Evolutionary conservation across 1,284 basidiomycete species (phyloP).

Genomic region (Cerrena zonata): DNA sequence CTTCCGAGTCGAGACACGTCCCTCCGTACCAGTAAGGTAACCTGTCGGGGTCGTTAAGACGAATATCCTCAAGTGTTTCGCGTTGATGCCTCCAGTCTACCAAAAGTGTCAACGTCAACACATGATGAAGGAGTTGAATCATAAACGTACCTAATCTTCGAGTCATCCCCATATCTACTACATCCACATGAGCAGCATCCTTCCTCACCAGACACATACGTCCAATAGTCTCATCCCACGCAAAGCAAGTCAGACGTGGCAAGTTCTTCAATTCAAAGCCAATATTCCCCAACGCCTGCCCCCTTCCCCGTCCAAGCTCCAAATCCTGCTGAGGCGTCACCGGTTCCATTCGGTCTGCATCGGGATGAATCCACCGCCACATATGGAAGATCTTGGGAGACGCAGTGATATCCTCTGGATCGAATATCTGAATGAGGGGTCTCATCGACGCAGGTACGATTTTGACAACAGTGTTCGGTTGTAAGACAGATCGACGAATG

Average conservation of each 20-base stretch:
- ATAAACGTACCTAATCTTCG: constrained; percentile 28
- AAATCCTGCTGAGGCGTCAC: not conserved
- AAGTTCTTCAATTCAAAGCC: not conserved
- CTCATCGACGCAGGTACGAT: not conserved
- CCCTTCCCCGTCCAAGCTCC: not conserved
- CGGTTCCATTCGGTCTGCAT: not conserved
- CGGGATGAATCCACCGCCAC: constrained; percentile 1
- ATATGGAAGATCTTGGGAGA: constrained; percentile 10
- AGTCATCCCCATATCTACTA: constrained; percentile 36
- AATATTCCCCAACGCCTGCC: not conserved
- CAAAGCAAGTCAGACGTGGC: constrained; percentile 12
- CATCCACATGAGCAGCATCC: constrained; percentile 23
- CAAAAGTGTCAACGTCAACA: not conserved
- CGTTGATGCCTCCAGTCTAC: not conserved
- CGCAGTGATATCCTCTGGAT: constrained; percentile 1
- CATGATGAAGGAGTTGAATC: not conserved
- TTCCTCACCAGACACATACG: constrained; percentile 33
- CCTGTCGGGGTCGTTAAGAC: not conserved
- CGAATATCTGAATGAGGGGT: not conserved
- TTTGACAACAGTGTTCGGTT: not conserved
- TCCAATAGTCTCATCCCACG: constrained; percentile 42
- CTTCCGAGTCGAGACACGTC: not conserved
- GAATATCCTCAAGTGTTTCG: not conserved
- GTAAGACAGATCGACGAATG: not conserved
- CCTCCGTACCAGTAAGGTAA: not conserved